phyloP scores from a whole-genome alignment of 805 yeast genomes.

The Teunomyces atbi region DNA sequence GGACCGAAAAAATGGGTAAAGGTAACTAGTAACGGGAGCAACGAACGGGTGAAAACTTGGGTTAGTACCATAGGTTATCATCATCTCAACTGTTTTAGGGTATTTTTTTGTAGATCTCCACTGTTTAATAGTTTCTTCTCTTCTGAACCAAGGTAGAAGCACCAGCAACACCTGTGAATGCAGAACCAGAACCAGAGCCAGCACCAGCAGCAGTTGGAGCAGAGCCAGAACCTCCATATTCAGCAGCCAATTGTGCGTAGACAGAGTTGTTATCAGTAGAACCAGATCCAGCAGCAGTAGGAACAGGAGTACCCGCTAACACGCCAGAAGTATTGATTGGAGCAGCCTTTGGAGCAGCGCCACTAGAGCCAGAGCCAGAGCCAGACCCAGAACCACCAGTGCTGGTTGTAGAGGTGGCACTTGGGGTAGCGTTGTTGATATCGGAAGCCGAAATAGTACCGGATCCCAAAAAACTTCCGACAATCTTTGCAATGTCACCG shows the following conservation, averaged over 20 bases:
- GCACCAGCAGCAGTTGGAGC: conserved; percentile 1
- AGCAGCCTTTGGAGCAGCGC: conserved; percentile 10
- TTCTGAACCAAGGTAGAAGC: conserved; percentile 6
- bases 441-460: conserved; percentile 24
- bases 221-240: conserved; percentile 10
- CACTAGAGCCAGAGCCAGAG: conserved; percentile 8
- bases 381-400: conserved; percentile 15
- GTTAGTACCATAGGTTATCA: background rate
- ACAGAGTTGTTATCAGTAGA: conserved; percentile 6
- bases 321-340: conserved; percentile 8
- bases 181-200: conserved; percentile 2
- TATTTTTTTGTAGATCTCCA: background rate
- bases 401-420: conserved; percentile 13
- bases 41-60: background rate
- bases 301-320: conserved; percentile 8
- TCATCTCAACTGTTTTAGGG: conserved; percentile 1
- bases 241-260: conserved; percentile 11
- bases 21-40: background rate
- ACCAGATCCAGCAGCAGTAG: conserved; percentile 9
- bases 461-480: conserved; percentile 22
- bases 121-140: conserved; percentile 17
- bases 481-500: conserved; percentile 23
- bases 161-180: conserved; percentile 4
- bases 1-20: conserved; percentile 1
- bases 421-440: conserved; percentile 15